A percentile compares a stretch with the other conserved stretches of the same genome.
These are phyloP conservation scores for Starmerella geochares DNA, from an alignment of 805 yeast genomes.

Conservation along the genomic window DNA sequence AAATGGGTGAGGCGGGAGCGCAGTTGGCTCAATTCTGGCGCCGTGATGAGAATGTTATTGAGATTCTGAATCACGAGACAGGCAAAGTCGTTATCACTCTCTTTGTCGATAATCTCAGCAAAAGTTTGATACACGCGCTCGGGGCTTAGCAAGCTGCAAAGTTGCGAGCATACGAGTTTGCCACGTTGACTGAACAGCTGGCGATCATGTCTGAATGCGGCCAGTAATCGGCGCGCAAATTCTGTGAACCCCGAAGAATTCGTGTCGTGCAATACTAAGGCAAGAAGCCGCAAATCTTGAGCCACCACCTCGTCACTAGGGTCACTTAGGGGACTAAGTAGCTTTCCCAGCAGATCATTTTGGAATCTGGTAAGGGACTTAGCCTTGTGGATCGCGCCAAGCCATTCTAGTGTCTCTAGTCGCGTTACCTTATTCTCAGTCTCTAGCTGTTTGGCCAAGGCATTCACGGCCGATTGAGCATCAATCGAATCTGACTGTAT, in stretches of 20 bases:
- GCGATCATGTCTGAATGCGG: constrained; percentile 59
- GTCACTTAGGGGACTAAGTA: constrained; percentile 62
- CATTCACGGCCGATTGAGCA: constrained; percentile 54
- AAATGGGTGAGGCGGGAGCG: constrained; percentile 54
- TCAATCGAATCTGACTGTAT: constrained; percentile 33
- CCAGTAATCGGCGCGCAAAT: constrained; percentile 62
- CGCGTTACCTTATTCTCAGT: constrained; percentile 73
- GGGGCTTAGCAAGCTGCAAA: constrained; percentile 70
- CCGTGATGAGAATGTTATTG: constrained; percentile 73
- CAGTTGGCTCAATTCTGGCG: constrained; percentile 65
- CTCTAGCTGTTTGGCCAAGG: constrained; percentile 59
- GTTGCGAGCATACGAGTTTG: constrained; percentile 70
- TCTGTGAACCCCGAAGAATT: constrained; percentile 66
- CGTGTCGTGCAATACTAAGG: constrained; percentile 60
- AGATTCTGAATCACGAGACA: constrained; percentile 76
- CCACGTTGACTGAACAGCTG: constrained; percentile 60
- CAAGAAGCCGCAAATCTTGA: constrained; percentile 58
- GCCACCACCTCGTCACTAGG: constrained; percentile 70
- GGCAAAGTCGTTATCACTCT: constrained; percentile 52
- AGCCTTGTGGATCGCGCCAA: constrained; percentile 60
- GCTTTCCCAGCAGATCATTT: constrained; percentile 33
- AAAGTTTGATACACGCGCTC: constrained; percentile 73
- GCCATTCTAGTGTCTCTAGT: constrained; percentile 81
- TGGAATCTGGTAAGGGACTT: constrained; percentile 29
- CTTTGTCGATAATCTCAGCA: constrained; percentile 51